A percentile compares a stretch with the other conserved stretches of the same genome.
These are phyloP conservation scores for Penicillium dipodomyicola DNA, from an alignment of 495 filamentous ascomycete species.

Conservation along the genomic window DNA sequence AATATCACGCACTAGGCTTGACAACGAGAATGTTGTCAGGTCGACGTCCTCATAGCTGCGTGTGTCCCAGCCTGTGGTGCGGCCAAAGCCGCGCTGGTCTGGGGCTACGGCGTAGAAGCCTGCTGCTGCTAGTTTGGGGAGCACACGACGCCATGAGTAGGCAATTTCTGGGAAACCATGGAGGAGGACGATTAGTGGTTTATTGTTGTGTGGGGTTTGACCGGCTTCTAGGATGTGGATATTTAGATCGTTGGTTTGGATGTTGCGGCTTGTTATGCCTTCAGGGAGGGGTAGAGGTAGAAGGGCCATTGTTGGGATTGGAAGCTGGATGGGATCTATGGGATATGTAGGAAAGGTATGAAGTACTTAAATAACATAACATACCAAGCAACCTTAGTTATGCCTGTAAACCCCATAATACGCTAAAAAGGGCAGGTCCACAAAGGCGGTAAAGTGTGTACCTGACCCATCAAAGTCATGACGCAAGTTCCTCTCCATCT, in stretches of 20 bases:
- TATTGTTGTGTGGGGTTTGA: constrained; percentile 28
- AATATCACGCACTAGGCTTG: constrained; percentile 60
- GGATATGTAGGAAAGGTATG: not conserved
- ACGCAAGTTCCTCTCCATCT: constrained; percentile 28
- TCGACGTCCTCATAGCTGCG: constrained; percentile 51
- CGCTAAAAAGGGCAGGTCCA: not conserved
- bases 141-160: constrained; percentile 65
- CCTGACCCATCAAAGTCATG: constrained; percentile 32
- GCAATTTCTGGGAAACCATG: constrained; percentile 69
- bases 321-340: not conserved
- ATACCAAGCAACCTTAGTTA: not conserved
- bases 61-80: constrained; percentile 61
- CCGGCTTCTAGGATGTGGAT: constrained; percentile 63
- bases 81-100: constrained; percentile 68
- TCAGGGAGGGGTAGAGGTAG: constrained; percentile 51
- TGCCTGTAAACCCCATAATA: not conserved
- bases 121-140: constrained; percentile 52
- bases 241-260: constrained; percentile 50
- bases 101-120: constrained; percentile 64
- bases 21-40: constrained; percentile 55
- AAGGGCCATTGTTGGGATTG: constrained; percentile 13
- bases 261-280: constrained; percentile 49
- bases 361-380: not conserved
- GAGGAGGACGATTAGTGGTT: constrained; percentile 59
- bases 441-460: constrained; percentile 1